Evolutionary conservation across 202 grass and related monocot genomes (phyloP).

Genomic region (Saccharum hybrid): DNA sequence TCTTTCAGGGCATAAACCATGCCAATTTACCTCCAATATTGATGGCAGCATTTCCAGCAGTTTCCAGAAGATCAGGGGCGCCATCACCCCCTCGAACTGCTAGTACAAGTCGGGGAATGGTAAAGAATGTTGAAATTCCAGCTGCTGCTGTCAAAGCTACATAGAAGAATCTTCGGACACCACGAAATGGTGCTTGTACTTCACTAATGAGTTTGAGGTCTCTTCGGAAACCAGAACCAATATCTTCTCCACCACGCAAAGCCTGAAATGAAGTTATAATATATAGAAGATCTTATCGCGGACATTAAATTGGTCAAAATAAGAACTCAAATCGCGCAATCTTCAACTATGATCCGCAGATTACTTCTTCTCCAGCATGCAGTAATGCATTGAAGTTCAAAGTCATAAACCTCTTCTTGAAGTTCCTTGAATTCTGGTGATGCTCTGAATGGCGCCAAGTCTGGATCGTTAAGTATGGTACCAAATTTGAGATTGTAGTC

Average conservation of each 20-base stretch:
- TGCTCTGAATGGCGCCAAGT: conserved; percentile 85
- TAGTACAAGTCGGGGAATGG: too few species aligned
- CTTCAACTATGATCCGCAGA: conserved; percentile 3
- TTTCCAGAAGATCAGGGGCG: too few species aligned
- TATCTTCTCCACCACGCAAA: conserved; percentile 80
- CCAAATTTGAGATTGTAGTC: conserved; percentile 96
- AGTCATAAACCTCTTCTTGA: conserved; percentile 78
- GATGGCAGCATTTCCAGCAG: conserved; percentile 85
- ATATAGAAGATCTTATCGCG: conserved; percentile 33
- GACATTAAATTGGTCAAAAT: conserved; percentile 1
- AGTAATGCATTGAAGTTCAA: conserved; percentile 24
- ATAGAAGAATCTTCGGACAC: too few species aligned
- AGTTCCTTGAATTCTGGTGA: conserved; percentile 88
- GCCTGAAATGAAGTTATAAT: conserved; percentile 60
- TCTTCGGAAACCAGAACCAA: conserved; percentile 90
- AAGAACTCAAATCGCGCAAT: not conserved
- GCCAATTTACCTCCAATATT: conserved; percentile 89
- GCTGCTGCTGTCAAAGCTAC: too few species aligned
- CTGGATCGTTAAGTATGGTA: conserved; percentile 90
- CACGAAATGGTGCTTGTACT: too few species aligned
- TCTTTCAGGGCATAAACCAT: conserved; percentile 33
- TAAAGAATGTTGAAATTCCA: too few species aligned
- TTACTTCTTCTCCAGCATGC: conserved; percentile 25
- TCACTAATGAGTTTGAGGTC: conserved; percentile 98
- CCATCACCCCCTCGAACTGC: too few species aligned